Evolutionary conservation across 139 green algal species (phyloP), one percentile per base, ranked within the genome.

Genomic region (Chlorella ohadii): DNA sequence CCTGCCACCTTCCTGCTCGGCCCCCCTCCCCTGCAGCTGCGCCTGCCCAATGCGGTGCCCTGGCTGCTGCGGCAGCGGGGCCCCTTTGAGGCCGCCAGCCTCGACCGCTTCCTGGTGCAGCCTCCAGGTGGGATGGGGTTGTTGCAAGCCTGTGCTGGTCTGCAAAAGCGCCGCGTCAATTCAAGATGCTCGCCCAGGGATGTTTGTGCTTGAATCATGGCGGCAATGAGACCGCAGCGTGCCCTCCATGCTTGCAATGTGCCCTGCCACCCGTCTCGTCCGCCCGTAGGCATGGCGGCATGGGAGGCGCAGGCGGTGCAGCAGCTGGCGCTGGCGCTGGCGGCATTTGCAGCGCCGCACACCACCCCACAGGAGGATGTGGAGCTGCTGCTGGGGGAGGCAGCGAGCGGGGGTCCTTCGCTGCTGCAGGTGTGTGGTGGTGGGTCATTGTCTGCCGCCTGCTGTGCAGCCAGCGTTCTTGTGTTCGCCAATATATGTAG

Each of bases 311-410:
- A 74, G 38, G 78, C 61, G 61, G 75, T 81, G 75, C 56, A 71
- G 11, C 34, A 71, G 36, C 56, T 81, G 34, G 75, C 75, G 44
- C 55, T 81, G 34, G 75, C 36, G 15, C 33, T 36, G 9, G 36
- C 55, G 12, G 57, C 34, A 11, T 81, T 81, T 72, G 75, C 77
- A 13, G 55, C 68, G 7, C 44, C 59, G 23, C 47, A 71, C 56
- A 84, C 84, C 4, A 33, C 13, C 1, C 84, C 84, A 13, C 47
- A 88, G 28, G 77, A 88, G 28, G 84, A 88, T 13, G 51, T 85
- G 19, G 75, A 57, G 19, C 80, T 88, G 25, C 66, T 88, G 75
- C 79, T 85, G 84, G 76, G 34, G n/a, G 47, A 36, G 51, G 39
- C 41, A n/a, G 55, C 36, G 19, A 38, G 31, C 31, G 55, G 79